These are phyloP conservation scores for Stereum hirsutum DNA, from an alignment of 1,284 basidiomycete species.

Conservation along the genomic window DNA sequence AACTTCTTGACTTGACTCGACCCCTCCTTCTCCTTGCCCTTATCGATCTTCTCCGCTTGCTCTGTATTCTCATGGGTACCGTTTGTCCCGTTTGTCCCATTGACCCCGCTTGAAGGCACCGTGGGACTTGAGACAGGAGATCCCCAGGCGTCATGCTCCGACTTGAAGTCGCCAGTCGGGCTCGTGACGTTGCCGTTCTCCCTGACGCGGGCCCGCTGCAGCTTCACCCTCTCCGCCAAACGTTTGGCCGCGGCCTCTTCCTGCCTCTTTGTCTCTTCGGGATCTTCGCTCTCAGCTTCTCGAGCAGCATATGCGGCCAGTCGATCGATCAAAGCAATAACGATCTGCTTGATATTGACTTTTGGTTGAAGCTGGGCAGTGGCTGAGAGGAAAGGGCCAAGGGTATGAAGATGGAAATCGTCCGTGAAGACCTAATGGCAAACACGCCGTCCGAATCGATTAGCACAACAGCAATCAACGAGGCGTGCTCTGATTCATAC, in stretches of 20 bases:
- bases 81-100: slow-evolving; percentile 3
- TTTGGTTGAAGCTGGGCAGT: slow-evolving; percentile 92
- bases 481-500: slow-evolving; percentile 26
- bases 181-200: slow-evolving; percentile 31
- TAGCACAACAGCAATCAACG: neutral
- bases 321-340: slow-evolving; percentile 93
- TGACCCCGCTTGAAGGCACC: neutral
- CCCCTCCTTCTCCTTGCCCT: slow-evolving; percentile 39
- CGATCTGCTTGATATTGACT: slow-evolving; percentile 95
- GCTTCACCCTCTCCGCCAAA: slow-evolving; percentile 77
- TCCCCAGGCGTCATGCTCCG: slow-evolving; percentile 19
- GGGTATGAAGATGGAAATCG: slow-evolving; percentile 90
- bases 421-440: slow-evolving; percentile 82
- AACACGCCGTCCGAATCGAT: neutral
- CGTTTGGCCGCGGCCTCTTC: slow-evolving; percentile 86
- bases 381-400: slow-evolving; percentile 88
- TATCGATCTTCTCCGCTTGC: slow-evolving; percentile 29
- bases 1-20: slow-evolving; percentile 59
- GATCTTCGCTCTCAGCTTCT: slow-evolving; percentile 89
- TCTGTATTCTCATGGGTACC: slow-evolving; percentile 17
- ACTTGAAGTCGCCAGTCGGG: slow-evolving; percentile 12
- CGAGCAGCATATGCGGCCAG: slow-evolving; percentile 88
- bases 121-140: slow-evolving; percentile 12
- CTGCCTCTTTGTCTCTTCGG: slow-evolving; percentile 82
- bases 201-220: slow-evolving; percentile 53